Evolutionary conservation across 768 basidiomycete species (phyloP).

Genomic region (Xanthoconium stramineum): DNA sequence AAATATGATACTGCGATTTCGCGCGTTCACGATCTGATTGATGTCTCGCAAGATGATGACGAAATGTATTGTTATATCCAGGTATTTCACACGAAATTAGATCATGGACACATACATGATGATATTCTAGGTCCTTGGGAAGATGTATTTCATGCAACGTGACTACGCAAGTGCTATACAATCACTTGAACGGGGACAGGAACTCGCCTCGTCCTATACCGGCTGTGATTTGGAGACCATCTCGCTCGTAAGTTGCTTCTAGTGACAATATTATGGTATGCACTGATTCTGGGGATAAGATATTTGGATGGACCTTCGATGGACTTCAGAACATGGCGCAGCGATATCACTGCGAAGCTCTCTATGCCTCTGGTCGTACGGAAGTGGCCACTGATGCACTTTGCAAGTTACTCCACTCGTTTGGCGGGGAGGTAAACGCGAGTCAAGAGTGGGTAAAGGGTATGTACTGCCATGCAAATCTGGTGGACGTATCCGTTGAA

Average conservation of each 20-base stretch:
- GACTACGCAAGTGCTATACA: no score
- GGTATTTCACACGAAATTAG: background rate
- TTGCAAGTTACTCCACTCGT: background rate
- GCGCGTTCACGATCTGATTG: no score
- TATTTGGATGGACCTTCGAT: no score
- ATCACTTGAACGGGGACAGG: no score
- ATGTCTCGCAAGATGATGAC: background rate
- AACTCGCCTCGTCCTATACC: no score
- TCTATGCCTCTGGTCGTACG: background rate
- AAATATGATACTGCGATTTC: conserved; percentile 1
- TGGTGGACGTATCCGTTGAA: background rate
- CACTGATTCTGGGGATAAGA: background rate
- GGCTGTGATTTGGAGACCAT: no score
- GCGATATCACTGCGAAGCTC: no score
- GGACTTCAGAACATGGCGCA: no score
- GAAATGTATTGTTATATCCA: background rate
- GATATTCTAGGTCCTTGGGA: conserved; percentile 6
- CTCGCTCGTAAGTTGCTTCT: no score
- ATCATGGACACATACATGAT: background rate
- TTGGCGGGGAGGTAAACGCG: background rate
- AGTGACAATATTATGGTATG: background rate
- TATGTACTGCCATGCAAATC: background rate
- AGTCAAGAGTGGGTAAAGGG: background rate
- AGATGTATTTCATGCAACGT: background rate
- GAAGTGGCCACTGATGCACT: background rate